Evolutionary conservation across 116 monocot genomes (phyloP), one percentile per base, ranked within the genome.

Genomic region (Thalassia testudinum): DNA sequence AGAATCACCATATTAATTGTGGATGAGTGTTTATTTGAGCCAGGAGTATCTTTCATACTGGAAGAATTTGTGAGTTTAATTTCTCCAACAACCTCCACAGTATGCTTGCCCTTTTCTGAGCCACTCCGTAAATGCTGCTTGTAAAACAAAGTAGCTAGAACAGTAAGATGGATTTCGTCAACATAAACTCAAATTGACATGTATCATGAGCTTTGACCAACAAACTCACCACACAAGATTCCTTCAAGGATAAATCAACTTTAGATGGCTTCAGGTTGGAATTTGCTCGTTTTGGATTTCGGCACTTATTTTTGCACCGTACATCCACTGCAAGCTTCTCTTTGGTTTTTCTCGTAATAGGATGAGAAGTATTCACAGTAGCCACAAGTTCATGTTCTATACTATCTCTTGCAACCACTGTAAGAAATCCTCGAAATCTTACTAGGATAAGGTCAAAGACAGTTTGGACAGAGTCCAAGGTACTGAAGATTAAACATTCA

Each of bases 381-480:
- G 77, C 81, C 45, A 44, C 79, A 51, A 97, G 82, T 75, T 97
- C 90, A 63, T 64, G 60, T 65, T 86, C 86, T 63, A 68, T 62
- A 69, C 53, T 66, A 49, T 75, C 78, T 61, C 53, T 69, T 42
- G 76, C 74, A 50, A 89, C 59, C 56, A 37, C 68, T 68, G 85
- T 77, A 40, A 97, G 62, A 54, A 80, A 60, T 43, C 70, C 62
- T 52, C 85, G 81, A 22, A 97, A 44, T 59, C 73, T 85, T 65
- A 67, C 75, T 21, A 75, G 49, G 58, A 89, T 54, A 68, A 23
- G 59, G 48, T 86, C 90, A 75, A 70, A 70, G 50, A 85, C 44
- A 48, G 77, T 74, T 22, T 60, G 60, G 26, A 47, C 65, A 66
- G 85, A 85, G 58, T 21, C 47, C 75, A 89, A 58, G 60, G 66